Conservation (phyloP, 768 basidiomycete genomes). For the Lactarius trivialis region DNA sequence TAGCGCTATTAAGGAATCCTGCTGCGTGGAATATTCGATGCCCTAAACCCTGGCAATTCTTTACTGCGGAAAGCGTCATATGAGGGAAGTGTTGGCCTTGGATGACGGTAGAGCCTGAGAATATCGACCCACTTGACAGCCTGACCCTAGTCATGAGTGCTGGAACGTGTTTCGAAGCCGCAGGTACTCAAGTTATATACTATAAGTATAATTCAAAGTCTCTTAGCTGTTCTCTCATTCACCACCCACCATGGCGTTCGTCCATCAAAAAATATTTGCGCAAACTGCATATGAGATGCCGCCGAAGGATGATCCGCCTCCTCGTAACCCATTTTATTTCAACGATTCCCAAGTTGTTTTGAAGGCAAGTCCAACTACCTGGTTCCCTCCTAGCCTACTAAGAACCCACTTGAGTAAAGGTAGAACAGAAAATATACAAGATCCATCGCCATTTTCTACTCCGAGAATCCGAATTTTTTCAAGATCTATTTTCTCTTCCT, state of each 20-base stretch:
- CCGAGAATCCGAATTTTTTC: slow-evolving; percentile 22
- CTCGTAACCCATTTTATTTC: background rate
- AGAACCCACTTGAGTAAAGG: slow-evolving; percentile 6
- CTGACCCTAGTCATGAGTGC: background rate
- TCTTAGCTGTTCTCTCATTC: background rate
- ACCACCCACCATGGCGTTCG: background rate
- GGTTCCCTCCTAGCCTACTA: background rate
- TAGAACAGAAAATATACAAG: slow-evolving; percentile 22
- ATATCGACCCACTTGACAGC: no score
- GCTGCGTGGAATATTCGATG: background rate
- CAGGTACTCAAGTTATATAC: background rate
- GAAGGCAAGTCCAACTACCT: background rate
- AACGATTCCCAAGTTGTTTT: slow-evolving; percentile 8
- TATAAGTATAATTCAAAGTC: background rate
- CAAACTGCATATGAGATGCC: no score
- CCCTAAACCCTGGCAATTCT: background rate
- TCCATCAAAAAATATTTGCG: no score
- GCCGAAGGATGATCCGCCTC: no score
- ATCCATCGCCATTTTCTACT: slow-evolving; percentile 23
- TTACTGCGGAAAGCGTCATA: background rate
- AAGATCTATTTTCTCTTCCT: slow-evolving; percentile 16
- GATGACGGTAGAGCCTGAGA: no score
- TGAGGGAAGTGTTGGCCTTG: background rate
- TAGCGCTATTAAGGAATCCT: background rate
- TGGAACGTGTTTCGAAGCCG: background rate